These are phyloP conservation scores for Caloboletus inedulis DNA, from an alignment of 1,284 basidiomycete species.

Conservation along the genomic window DNA sequence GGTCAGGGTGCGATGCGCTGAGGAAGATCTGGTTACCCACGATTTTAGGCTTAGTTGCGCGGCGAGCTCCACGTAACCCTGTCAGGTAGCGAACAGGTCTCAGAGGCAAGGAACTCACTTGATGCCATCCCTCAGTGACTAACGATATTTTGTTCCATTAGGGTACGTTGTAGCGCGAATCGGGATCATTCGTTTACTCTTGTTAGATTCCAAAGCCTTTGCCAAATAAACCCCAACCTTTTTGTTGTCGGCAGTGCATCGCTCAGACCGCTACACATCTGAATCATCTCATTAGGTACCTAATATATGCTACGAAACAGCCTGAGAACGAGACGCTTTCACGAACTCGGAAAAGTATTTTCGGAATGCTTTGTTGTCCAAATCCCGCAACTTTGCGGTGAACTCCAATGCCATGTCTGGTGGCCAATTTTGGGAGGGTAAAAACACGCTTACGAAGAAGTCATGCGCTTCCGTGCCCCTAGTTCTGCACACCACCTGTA, in stretches of 20 bases:
- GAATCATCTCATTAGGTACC: constrained; percentile 2
- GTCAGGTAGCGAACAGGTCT: not conserved
- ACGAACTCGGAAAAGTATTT: constrained; percentile 90
- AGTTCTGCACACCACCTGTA: constrained; percentile 76
- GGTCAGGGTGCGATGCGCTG: constrained; percentile 21
- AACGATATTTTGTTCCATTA: constrained; percentile 21
- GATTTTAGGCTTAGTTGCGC: constrained; percentile 47
- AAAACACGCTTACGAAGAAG: constrained; percentile 77
- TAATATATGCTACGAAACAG: constrained; percentile 44
- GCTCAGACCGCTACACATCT: not conserved
- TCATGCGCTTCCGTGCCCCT: constrained; percentile 84
- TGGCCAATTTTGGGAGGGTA: constrained; percentile 90
- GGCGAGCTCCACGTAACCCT: constrained; percentile 33
- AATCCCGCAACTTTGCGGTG: constrained; percentile 68
- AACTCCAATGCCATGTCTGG: constrained; percentile 77
- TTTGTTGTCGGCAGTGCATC: not conserved
- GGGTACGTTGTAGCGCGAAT: constrained; percentile 10
- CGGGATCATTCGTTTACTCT: constrained; percentile 27
- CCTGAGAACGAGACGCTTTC: constrained; percentile 56
- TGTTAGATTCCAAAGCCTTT: constrained; percentile 35
- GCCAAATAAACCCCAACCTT: constrained; percentile 29
- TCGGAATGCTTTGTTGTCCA: constrained; percentile 81
- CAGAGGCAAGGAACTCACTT: constrained; percentile 32
- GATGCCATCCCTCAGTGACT: constrained; percentile 38
- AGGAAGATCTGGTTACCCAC: constrained; percentile 37